Percentiles rank a stretch among this genome's conserved stretches.
Conservation (phyloP, 305 asterid genomes). For the Fraxinus baroniana region DNA sequence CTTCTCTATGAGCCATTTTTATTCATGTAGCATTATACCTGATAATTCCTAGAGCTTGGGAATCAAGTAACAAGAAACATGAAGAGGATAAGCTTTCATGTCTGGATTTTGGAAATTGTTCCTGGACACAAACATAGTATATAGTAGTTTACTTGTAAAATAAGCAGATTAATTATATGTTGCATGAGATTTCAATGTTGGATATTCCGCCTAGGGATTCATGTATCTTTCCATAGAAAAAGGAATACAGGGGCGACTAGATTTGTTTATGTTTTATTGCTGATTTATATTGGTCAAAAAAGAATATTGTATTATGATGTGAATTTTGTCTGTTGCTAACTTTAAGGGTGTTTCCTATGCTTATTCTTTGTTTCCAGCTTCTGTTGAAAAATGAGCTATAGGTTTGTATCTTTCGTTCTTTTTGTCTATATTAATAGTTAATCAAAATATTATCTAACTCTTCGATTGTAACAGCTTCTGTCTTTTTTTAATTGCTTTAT, state of each 20-base stretch:
- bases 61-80: constrained; percentile 23
- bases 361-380: constrained; percentile 13
- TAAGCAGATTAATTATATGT: not conserved
- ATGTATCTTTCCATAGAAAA: constrained; percentile 8
- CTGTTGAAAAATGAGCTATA: not conserved
- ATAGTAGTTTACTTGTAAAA: not conserved
- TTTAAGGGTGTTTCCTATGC: constrained; percentile 26
- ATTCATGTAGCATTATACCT: not conserved
- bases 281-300: constrained; percentile 8
- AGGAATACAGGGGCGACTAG: not conserved
- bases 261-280: not conserved
- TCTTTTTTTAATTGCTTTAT: constrained; percentile 9
- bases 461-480: constrained; percentile 27
- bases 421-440: not conserved
- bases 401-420: not conserved
- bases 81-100: not conserved
- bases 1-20: not conserved
- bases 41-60: constrained; percentile 10
- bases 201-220: not conserved
- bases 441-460: constrained; percentile 9
- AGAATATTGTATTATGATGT: not conserved
- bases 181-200: not conserved
- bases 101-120: not conserved
- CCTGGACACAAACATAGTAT: not conserved
- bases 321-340: not conserved